phyloP scores from a whole-genome alignment of 345 rosid species.

The Heritiera fomes region DNA sequence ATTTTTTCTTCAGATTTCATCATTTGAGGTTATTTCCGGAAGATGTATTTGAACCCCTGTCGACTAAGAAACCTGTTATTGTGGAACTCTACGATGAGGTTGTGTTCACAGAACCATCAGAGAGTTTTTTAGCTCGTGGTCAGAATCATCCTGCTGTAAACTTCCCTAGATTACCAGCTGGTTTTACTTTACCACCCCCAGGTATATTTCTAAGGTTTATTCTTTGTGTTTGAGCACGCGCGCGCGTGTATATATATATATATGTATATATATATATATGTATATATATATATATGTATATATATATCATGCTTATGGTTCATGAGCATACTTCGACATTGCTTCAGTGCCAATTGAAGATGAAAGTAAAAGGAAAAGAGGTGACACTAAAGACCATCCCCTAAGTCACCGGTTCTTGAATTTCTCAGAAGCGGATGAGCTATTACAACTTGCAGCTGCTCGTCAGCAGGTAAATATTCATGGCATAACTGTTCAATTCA shows the following conservation, averaged over 20 bases:
- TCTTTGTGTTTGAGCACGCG: too few species aligned
- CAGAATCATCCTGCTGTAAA: constrained; percentile 64
- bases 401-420: constrained; percentile 52
- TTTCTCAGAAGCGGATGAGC: constrained; percentile 77
- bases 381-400: neutral
- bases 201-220: constrained; percentile 22
- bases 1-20: constrained; percentile 45
- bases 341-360: constrained; percentile 43
- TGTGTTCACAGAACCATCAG: constrained; percentile 70
- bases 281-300: too few species aligned
- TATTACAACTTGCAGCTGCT: constrained; percentile 35
- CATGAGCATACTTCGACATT: constrained; percentile 18
- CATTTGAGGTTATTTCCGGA: constrained; percentile 66
- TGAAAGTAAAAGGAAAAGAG: constrained; percentile 46
- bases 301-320: constrained; percentile 1
- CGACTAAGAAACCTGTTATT: constrained; percentile 72
- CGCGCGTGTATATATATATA: too few species aligned
- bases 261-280: too few species aligned
- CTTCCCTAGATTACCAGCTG: constrained; percentile 63
- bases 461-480: too few species aligned
- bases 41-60: constrained; percentile 55
- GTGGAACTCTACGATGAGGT: constrained; percentile 67
- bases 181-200: constrained; percentile 56
- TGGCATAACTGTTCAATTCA: too few species aligned
- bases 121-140: constrained; percentile 58